Conservation (phyloP, 2,329 filamentous ascomycete genomes). For the Exserohilum turcica region DNA sequence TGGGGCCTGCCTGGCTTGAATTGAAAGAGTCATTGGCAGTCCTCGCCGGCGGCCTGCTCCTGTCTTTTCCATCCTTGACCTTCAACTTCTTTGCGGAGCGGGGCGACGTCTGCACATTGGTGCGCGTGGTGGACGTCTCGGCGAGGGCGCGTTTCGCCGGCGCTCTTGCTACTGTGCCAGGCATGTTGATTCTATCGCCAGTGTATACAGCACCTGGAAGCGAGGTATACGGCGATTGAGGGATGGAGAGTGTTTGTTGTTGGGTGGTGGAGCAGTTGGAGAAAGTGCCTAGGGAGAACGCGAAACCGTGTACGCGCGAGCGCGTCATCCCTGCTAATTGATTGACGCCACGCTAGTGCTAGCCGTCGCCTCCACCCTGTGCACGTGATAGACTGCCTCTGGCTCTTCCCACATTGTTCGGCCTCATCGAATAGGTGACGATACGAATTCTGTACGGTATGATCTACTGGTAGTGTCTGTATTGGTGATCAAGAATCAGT, state of each 20-base stretch:
- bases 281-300: slow-evolving; percentile 29
- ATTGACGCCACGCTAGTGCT: slow-evolving; percentile 18
- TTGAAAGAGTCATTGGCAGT: slow-evolving; percentile 61
- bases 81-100: slow-evolving; percentile 79
- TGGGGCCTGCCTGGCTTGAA: slow-evolving; percentile 81
- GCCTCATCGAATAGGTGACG: too few species aligned
- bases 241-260: slow-evolving; percentile 20
- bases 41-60: slow-evolving; percentile 67
- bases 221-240: slow-evolving; percentile 3
- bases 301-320: slow-evolving; percentile 34
- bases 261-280: slow-evolving; percentile 17
- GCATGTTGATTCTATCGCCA: slow-evolving; percentile 29
- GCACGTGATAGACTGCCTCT: not conserved
- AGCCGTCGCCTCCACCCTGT: slow-evolving; percentile 1
- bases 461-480: too few species aligned
- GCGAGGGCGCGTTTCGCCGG: slow-evolving; percentile 55
- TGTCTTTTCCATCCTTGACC: slow-evolving; percentile 66
- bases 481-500: too few species aligned
- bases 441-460: too few species aligned
- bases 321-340: slow-evolving; percentile 38
- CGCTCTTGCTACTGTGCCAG: slow-evolving; percentile 40
- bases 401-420: too few species aligned
- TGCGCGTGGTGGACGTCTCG: slow-evolving; percentile 52
- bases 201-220: not conserved
- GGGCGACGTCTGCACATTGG: slow-evolving; percentile 53